phyloP scores from a whole-genome alignment of 2,329 filamentous ascomycete genomes.

The Clathrospora elynae region DNA sequence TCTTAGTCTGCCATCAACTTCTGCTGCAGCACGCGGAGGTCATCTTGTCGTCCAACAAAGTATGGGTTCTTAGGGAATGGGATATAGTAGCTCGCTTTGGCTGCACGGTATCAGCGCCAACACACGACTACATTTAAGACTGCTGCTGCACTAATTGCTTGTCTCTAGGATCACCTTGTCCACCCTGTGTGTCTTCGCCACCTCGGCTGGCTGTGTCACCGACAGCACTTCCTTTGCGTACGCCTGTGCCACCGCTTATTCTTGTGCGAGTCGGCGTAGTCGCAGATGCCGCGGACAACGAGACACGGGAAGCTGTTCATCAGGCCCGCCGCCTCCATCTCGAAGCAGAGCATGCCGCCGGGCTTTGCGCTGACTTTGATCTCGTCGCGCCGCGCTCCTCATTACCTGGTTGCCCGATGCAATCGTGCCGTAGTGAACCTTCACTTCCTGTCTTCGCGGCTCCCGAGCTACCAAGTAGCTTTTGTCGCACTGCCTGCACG shows the following conservation, averaged over 20 bases:
- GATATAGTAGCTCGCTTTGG: slow-evolving; percentile 8
- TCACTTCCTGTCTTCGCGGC: slow-evolving; percentile 15
- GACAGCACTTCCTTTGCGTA: neutral
- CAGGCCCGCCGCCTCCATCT: slow-evolving; percentile 2
- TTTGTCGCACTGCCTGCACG: slow-evolving; percentile 13
- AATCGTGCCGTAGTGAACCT: slow-evolving; percentile 48
- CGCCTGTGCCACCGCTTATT: neutral
- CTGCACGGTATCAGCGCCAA: neutral
- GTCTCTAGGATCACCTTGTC: neutral
- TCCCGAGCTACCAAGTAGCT: neutral
- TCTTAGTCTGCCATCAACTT: slow-evolving; percentile 28
- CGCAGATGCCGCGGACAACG: neutral
- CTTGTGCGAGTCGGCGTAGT: neutral
- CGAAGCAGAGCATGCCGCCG: neutral
- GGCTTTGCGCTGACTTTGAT: slow-evolving; percentile 18
- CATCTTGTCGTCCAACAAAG: slow-evolving; percentile 32
- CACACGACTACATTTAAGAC: slow-evolving; percentile 2
- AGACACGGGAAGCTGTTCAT: neutral
- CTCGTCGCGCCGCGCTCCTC: slow-evolving; percentile 46
- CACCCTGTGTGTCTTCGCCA: neutral
- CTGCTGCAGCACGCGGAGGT: slow-evolving; percentile 33
- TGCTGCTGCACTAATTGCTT: neutral
- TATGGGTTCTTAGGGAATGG: slow-evolving; percentile 32
- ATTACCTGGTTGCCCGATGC: slow-evolving; percentile 53
- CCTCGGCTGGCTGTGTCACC: neutral